A percentile compares a stretch with the other conserved stretches of the same genome.
These are phyloP conservation scores for Blepharisma japonicum DNA, from an alignment of 73 alveolate genomes.

Conservation along the genomic window DNA sequence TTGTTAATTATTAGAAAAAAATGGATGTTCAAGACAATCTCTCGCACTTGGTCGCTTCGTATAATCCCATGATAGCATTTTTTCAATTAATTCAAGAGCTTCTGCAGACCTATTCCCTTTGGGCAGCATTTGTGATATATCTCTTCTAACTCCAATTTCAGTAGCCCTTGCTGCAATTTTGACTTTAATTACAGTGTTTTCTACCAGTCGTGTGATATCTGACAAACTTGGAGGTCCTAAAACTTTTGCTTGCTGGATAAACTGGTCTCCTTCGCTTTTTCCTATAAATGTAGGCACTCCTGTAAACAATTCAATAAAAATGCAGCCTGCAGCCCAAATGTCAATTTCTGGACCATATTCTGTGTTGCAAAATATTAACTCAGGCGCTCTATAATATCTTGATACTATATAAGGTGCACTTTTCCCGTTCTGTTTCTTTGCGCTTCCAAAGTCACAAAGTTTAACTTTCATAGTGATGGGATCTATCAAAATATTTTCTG, in stretches of 20 bases:
- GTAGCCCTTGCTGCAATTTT: not conserved
- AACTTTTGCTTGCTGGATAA: constrained; percentile 17
- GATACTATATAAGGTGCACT: constrained; percentile 84
- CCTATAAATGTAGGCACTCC: constrained; percentile 79
- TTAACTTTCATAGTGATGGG: not conserved
- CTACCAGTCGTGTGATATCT: constrained; percentile 30
- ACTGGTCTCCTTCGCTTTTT: constrained; percentile 66
- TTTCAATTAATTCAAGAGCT: constrained; percentile 25
- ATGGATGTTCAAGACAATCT: constrained; percentile 13
- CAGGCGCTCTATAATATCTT: constrained; percentile 87
- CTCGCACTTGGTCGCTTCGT: constrained; percentile 30
- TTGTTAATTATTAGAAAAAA: no score
- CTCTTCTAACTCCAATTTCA: not conserved
- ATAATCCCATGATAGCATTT: constrained; percentile 36
- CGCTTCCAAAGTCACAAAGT: constrained; percentile 79
- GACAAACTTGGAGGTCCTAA: constrained; percentile 30
- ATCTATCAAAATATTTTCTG: constrained; percentile 25
- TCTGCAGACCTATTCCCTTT: constrained; percentile 26
- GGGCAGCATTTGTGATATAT: not conserved
- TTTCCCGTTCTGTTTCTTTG: constrained; percentile 39
- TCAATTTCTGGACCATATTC: constrained; percentile 69
- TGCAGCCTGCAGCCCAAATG: constrained; percentile 90
- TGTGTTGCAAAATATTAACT: constrained; percentile 61
- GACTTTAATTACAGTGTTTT: constrained; percentile 3
- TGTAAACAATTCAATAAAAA: constrained; percentile 71